Base-by-base conservation (phyloP, 2,329 filamentous ascomycete species). In the Fusarium setosum region DNA sequence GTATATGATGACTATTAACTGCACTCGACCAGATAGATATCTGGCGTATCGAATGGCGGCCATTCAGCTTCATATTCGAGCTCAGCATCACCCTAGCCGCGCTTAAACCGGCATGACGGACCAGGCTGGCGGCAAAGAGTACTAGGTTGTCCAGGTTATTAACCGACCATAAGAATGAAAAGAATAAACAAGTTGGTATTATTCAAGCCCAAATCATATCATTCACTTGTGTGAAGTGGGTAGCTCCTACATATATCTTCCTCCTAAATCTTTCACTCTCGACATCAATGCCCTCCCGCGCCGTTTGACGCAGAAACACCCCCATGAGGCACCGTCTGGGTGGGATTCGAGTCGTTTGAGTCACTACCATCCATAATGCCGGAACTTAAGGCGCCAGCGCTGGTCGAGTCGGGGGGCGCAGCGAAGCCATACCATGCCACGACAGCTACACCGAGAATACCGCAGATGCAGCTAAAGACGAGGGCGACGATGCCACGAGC, bases 401-500 rank as follows among this genome's bases (percentile, higher is more conserved):
- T 64, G 12, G 60, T 57, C 13, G 65, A 49, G n/a, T 72, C 67
- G 18, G 49, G 48, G 8, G 62, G 55, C 2, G 55, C 40, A 20
- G 65, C 56, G 32, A 73, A 63, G 12, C 88, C 90, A 76, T 92
- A 94, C 77, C 90, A 90, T 3, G 83, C 84, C 56, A 96, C 88
- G 21, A 88, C 86, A 0, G 77, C 82, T 67, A 93, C 82, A 12
- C 92, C 92, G 8, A 92, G 70, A 45, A 94, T 81, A 5, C 91
- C 93, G 5, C 84, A 84, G 5, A 94, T 67, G 65, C 86, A 86
- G 72, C 89, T 92, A 74, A 95, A 94, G 7, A 90, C 90, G 67
- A 96, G 78, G 9, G 93, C 92, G 2, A 93, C 88, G 45, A 92
- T 91, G 8, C 92, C 93, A 29, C 84, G 83, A 0, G 89, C 76